Conservation (phyloP, 2,329 filamentous ascomycete genomes). For the Pestalotiopsis sp. region DNA sequence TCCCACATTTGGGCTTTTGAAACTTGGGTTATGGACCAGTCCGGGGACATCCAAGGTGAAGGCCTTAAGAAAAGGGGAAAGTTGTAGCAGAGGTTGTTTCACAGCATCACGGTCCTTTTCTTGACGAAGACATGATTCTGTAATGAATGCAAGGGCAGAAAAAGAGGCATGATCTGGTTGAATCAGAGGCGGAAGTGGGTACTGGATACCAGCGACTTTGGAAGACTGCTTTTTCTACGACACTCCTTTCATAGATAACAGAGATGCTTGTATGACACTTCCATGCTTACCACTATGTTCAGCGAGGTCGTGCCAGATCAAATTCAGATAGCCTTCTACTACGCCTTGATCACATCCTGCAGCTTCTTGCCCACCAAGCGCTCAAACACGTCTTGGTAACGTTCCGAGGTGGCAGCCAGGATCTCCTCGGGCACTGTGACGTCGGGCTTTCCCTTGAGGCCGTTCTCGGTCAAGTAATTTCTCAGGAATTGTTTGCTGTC, state of each 20-base stretch:
- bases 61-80: too few relatives aligned
- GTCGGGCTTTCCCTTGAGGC: conserved; percentile 74
- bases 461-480: conserved; percentile 76
- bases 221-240: not conserved
- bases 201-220: not conserved
- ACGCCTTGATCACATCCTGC: conserved; percentile 14
- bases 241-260: not conserved
- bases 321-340: not conserved
- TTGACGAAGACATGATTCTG: not conserved
- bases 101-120: not conserved
- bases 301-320: not conserved
- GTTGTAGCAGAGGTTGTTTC: too few relatives aligned
- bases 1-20: too few relatives aligned
- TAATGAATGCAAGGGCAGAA: not conserved
- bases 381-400: conserved; percentile 67
- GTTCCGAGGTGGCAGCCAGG: conserved; percentile 67
- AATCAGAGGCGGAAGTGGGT: not conserved
- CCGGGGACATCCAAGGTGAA: too few relatives aligned
- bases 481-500: conserved; percentile 81
- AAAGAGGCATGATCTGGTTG: not conserved
- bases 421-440: conserved; percentile 76
- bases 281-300: not conserved
- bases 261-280: not conserved
- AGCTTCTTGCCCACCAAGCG: conserved; percentile 14
- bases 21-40: too few relatives aligned